These are phyloP conservation scores for Lentithecium fluviatile DNA, from an alignment of 495 filamentous ascomycete genomes.

Conservation along the genomic window DNA sequence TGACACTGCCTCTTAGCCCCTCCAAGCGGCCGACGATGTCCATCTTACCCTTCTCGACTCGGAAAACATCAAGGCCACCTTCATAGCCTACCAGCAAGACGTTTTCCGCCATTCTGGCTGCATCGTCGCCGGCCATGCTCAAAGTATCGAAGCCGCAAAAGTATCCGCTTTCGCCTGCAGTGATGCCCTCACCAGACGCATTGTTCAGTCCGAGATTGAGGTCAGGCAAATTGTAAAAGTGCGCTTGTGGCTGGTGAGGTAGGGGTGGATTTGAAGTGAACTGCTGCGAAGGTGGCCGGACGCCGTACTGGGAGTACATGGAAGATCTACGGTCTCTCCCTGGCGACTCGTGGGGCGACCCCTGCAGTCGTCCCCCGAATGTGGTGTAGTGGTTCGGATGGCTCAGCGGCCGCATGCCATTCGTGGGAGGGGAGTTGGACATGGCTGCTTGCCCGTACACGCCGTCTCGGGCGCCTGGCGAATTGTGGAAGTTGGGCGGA, in stretches of 20 bases:
- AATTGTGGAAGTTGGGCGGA: conserved; percentile 33
- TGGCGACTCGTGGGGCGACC: conserved; percentile 31
- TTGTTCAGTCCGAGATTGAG: conserved; percentile 49
- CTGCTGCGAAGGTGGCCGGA: conserved; percentile 36
- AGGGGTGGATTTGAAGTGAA: conserved; percentile 61
- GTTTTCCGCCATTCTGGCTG: conserved; percentile 56
- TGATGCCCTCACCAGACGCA: conserved; percentile 42
- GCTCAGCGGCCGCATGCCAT: conserved; percentile 35
- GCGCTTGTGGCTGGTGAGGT: conserved; percentile 76
- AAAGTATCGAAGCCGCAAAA: conserved; percentile 79
- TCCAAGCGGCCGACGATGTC: conserved; percentile 65
- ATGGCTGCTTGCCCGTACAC: conserved; percentile 27
- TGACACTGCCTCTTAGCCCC: conserved; percentile 74
- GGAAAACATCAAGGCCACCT: conserved; percentile 68
- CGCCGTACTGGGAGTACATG: conserved; percentile 58
- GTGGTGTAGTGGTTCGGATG: conserved; percentile 37
- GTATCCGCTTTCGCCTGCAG: conserved; percentile 63
- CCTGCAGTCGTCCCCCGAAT: conserved; percentile 39
- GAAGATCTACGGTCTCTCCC: conserved; percentile 49
- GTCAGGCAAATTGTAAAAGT: conserved; percentile 61
- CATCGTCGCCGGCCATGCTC: conserved; percentile 50
- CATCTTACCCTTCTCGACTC: conserved; percentile 64
- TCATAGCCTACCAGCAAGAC: conserved; percentile 76
- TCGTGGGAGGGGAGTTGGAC: conserved; percentile 29
- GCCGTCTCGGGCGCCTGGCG: conserved; percentile 21